Conservation (phyloP, 1,284 basidiomycete genomes). For the Agroathelia rolfsii region DNA sequence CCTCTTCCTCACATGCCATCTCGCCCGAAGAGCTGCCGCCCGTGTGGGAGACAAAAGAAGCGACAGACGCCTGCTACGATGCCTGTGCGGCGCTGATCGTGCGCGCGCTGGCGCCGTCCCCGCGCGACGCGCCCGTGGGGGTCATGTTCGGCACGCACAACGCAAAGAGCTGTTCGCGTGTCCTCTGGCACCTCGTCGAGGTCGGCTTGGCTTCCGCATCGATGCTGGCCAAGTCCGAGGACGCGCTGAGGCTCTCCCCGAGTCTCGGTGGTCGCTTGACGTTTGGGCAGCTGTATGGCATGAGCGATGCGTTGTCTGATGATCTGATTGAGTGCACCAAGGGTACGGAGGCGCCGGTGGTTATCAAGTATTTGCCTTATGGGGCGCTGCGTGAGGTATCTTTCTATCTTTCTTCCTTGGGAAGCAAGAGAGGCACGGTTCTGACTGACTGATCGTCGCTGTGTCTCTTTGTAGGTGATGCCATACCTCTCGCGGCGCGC, state of each 20-base stretch:
- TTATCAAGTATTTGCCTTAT: conserved; percentile 82
- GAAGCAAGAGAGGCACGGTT: conserved; percentile 30
- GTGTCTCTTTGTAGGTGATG: conserved; percentile 38
- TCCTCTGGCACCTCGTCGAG: conserved; percentile 52
- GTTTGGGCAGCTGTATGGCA: conserved; percentile 80
- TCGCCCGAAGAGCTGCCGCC: conserved; percentile 51
- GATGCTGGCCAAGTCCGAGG: conserved; percentile 28
- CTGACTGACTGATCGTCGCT: conserved; percentile 13
- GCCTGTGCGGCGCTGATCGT: conserved; percentile 56
- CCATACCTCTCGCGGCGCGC: conserved; percentile 69
- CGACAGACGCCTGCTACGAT: conserved; percentile 80
- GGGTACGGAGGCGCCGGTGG: conserved; percentile 53
- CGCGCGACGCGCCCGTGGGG: conserved; percentile 36
- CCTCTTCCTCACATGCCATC: no score
- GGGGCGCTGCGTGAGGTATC: conserved; percentile 63
- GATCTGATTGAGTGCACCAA: conserved; percentile 50
- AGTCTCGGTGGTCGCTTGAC: conserved; percentile 68
- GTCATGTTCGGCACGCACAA: conserved; percentile 88
- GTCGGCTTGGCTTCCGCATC: conserved; percentile 42
- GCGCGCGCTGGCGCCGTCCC: conserved; percentile 37
- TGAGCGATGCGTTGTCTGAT: conserved; percentile 76
- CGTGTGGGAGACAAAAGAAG: conserved; percentile 58
- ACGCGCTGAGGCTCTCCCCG: conserved; percentile 45
- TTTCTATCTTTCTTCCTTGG: neutral
- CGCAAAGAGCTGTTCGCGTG: conserved; percentile 49